These are phyloP conservation scores for Sarcomyxa edulis DNA, from an alignment of 768 basidiomycete species.

Conservation along the genomic window DNA sequence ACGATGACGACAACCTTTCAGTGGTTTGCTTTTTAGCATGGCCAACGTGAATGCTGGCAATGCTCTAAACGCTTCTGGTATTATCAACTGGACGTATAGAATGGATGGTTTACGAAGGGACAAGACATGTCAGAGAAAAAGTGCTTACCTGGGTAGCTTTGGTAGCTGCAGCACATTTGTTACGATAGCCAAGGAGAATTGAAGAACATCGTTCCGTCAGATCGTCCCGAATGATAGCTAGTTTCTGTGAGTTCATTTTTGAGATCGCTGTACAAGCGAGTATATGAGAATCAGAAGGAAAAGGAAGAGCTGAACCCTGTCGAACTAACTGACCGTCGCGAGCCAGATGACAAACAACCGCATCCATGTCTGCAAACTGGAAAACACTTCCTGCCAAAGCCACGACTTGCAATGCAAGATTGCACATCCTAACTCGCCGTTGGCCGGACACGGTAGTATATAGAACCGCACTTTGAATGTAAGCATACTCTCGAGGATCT, in stretches of 20 bases:
- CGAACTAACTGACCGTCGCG: conserved; percentile 60
- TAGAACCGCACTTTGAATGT: conserved; percentile 81
- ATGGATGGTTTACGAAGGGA: conserved; percentile 2
- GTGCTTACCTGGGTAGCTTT: conserved; percentile 69
- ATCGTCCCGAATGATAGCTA: conserved; percentile 76
- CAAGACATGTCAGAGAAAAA: not conserved
- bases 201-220: conserved; percentile 81
- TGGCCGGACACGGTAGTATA: conserved; percentile 78
- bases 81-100: conserved; percentile 62
- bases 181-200: conserved; percentile 80
- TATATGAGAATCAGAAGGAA: not conserved
- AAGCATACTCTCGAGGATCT: conserved; percentile 67
- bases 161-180: conserved; percentile 80
- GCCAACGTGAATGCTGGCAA: conserved; percentile 79
- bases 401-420: conserved; percentile 78
- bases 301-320: not conserved
- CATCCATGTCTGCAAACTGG: conserved; percentile 86
- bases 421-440: conserved; percentile 79
- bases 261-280: conserved; percentile 54
- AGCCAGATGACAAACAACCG: conserved; percentile 64
- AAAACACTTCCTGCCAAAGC: conserved; percentile 89
- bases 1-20: conserved; percentile 67
- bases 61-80: conserved; percentile 89
- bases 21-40: conserved; percentile 82
- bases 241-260: conserved; percentile 50